Conservation (phyloP, 768 basidiomycete species). For the Psilocybe azurescens region DNA sequence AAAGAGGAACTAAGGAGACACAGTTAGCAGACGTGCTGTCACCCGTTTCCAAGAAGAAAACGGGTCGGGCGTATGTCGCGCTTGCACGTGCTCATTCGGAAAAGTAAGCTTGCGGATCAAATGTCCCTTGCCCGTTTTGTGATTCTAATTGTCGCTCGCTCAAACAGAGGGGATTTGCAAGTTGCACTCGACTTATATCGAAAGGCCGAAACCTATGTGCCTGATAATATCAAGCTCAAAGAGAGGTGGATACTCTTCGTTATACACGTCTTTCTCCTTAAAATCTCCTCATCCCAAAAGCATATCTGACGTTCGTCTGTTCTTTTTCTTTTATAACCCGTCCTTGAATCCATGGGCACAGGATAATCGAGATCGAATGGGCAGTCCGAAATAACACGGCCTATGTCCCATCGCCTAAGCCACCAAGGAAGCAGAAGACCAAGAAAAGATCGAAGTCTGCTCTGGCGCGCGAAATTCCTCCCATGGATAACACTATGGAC, state of each 20-base stretch:
- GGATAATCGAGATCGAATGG: conserved; percentile 86
- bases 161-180: conserved; percentile 73
- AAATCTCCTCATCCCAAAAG: conserved; percentile 44
- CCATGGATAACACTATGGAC: conserved; percentile 33
- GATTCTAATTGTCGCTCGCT: conserved; percentile 9
- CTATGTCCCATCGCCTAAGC: conserved; percentile 66
- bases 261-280: conserved; percentile 66
- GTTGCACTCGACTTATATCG: conserved; percentile 82
- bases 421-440: conserved; percentile 40
- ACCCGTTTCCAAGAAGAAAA: conserved; percentile 80
- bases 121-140: conserved; percentile 2
- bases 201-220: conserved; percentile 82
- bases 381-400: conserved; percentile 66
- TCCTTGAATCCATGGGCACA: conserved; percentile 43
- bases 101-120: conserved; percentile 54
- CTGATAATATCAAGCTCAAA: conserved; percentile 85
- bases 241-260: conserved; percentile 86
- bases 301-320: conserved; percentile 47
- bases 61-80: conserved; percentile 83
- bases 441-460: conserved; percentile 35
- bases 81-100: conserved; percentile 82
- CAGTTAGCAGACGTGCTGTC: conserved; percentile 69
- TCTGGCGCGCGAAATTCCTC: conserved; percentile 29
- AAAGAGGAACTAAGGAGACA: conserved; percentile 63
- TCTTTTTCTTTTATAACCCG: conserved; percentile 35